Conservation (phyloP, 305 asterid genomes). For the Solanum aculeatissimum region DNA sequence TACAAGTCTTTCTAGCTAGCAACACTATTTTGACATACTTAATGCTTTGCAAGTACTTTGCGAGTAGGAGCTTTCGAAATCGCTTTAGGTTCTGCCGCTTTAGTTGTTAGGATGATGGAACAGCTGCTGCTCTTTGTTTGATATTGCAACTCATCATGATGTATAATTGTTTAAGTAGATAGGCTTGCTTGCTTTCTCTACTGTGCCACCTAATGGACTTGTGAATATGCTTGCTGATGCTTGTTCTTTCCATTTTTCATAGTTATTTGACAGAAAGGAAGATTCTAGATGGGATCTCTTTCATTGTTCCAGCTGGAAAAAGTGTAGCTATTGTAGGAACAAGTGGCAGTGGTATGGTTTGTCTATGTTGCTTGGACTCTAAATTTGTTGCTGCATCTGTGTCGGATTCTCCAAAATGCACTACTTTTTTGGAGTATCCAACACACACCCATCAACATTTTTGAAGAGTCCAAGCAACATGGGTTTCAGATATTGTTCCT, state of each 20-base stretch:
- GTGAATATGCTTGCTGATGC: slow-evolving; percentile 6
- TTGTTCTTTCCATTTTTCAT: slow-evolving; percentile 9
- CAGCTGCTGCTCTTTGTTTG: background rate
- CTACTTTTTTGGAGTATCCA: too few species aligned
- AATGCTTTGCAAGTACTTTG: background rate
- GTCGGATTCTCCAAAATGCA: too few species aligned
- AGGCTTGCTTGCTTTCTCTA: background rate
- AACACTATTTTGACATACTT: background rate
- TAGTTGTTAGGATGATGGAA: background rate
- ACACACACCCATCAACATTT: too few species aligned
- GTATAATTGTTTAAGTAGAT: background rate
- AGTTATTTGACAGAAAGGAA: slow-evolving; percentile 86
- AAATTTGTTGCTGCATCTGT: background rate
- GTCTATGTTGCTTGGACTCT: too few species aligned
- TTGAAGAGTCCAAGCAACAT: too few species aligned
- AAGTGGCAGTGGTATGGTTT: slow-evolving; percentile 88
- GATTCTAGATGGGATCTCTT: slow-evolving; percentile 88
- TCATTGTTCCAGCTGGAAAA: slow-evolving; percentile 90
- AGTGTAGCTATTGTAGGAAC: slow-evolving; percentile 99
- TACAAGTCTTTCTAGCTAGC: background rate
- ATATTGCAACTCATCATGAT: background rate
- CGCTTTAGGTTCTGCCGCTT: background rate
- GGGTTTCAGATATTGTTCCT: background rate
- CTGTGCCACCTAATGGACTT: background rate
- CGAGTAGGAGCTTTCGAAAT: background rate